These are phyloP conservation scores for Hygrophila difformis DNA, from an alignment of 257 asterid genomes.

Conservation along the genomic window DNA sequence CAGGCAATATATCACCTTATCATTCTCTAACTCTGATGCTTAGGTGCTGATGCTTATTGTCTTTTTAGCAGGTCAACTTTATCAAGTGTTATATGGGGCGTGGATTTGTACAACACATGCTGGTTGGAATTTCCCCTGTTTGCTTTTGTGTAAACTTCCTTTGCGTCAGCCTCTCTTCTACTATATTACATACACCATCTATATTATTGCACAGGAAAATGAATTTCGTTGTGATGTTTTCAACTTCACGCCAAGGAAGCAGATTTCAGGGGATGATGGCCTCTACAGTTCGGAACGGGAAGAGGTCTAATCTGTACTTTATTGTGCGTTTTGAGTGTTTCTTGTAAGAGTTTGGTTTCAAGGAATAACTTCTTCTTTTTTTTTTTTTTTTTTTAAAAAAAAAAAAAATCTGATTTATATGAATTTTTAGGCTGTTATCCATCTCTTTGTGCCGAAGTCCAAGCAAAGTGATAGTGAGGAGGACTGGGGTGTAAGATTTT, in stretches of 20 bases:
- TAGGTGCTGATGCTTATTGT: background rate
- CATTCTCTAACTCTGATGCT: conserved; percentile 2
- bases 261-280: conserved; percentile 9
- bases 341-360: background rate
- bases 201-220: conserved; percentile 13
- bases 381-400: too few relatives aligned
- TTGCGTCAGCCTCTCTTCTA: too few relatives aligned
- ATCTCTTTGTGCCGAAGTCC: conserved; percentile 17
- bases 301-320: conserved; percentile 14
- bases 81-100: conserved; percentile 17
- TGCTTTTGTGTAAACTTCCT: too few relatives aligned
- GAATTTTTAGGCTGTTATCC: conserved; percentile 11
- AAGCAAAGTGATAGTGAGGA: conserved; percentile 12
- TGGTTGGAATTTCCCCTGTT: conserved; percentile 13
- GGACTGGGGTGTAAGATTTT: conserved; percentile 11
- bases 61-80: conserved; percentile 14
- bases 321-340: background rate
- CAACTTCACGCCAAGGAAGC: conserved; percentile 20
- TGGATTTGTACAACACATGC: conserved; percentile 25
- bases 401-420: too few relatives aligned
- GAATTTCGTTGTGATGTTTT: conserved; percentile 24
- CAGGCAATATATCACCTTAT: background rate
- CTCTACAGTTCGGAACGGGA: conserved; percentile 21
- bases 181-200: background rate
- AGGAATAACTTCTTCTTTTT: background rate